Base-by-base conservation (phyloP, 441 rosid species). In the Erodium texanum region DNA sequence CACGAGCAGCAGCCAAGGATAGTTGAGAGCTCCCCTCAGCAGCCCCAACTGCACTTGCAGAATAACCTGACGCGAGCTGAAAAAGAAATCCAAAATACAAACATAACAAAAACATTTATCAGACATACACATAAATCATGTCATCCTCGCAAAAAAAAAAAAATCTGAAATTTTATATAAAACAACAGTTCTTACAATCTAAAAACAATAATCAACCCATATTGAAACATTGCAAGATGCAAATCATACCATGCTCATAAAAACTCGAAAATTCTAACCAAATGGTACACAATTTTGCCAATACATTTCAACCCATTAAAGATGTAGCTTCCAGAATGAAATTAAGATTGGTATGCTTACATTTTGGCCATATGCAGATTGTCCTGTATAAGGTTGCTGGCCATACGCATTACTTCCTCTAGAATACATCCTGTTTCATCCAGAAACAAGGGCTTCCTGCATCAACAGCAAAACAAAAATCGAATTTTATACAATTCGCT, bases 401-500 rank as follows among this genome's bases (percentile, higher is more conserved):
- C 97, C 97, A 67, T 85, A 89, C 6, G 89, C 87, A 81, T 75
- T 79, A 48, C 75, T 74, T 29, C 94, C 97, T 85, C 99, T 86
- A 24, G 90, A 80, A 80, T 88, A 94, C 99, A 93, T 93, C 12
- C 70, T 24, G 43, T 48, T n/a, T 70, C 61, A 50, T 56, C 18
- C 58, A 24, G 58, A 54, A 24, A 24, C 54, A 1, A 16, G 10
- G 67, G 73, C 69, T 68, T 68, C 24, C 48, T 65, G 54, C 68
- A 64, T 71, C 62, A 68, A 62, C 66, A 32, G 54, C 63, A 62
- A 72, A 29, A 54, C 43, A 72, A 68, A 24, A 24, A 43, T 48
- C 54, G n/a, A 61, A 23, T 61, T 24, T 14, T 61, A 61, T 5
- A 24, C 64, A 24, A 61, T 61, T 24, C 61, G 23, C 23, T 10